Percentiles rank a stretch among this genome's conserved stretches.
phyloP scores from a whole-genome alignment of 805 yeast species.

The Starmerella floris region DNA sequence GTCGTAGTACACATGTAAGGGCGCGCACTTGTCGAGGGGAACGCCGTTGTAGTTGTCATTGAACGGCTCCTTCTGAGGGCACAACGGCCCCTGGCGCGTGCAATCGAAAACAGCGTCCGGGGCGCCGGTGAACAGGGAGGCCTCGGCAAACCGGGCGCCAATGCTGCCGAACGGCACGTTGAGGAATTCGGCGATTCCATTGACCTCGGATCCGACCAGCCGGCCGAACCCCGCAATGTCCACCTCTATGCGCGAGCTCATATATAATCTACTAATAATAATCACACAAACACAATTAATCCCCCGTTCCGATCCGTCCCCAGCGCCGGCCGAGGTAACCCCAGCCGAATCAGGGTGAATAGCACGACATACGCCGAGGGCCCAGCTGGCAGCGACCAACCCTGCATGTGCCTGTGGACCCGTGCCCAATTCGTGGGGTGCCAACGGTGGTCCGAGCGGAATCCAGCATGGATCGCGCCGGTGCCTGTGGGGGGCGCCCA shows the following conservation, averaged over 20 bases:
- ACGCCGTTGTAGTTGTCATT: slow-evolving; percentile 17
- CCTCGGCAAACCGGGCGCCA: slow-evolving; percentile 8
- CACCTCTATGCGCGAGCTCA: slow-evolving; percentile 2
- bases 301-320: no score
- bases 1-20: slow-evolving; percentile 19
- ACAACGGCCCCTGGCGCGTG: slow-evolving; percentile 18
- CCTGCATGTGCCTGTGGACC: no score
- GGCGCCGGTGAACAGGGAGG: slow-evolving; percentile 3
- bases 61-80: slow-evolving; percentile 17
- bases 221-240: slow-evolving; percentile 10
- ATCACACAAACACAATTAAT: neutral
- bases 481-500: no score
- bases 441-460: no score
- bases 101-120: slow-evolving; percentile 8
- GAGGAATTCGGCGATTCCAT: slow-evolving; percentile 11
- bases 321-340: no score
- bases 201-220: slow-evolving; percentile 5
- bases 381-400: no score
- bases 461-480: no score
- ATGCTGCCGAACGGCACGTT: slow-evolving; percentile 14
- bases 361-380: no score
- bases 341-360: no score
- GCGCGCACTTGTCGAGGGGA: slow-evolving; percentile 10
- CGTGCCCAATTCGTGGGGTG: no score
- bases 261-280: neutral